Percentiles rank a stretch among this genome's conserved stretches.
Evolutionary conservation across 176 grass and related monocot species (phyloP).

Genomic region (Stipa capillata): DNA sequence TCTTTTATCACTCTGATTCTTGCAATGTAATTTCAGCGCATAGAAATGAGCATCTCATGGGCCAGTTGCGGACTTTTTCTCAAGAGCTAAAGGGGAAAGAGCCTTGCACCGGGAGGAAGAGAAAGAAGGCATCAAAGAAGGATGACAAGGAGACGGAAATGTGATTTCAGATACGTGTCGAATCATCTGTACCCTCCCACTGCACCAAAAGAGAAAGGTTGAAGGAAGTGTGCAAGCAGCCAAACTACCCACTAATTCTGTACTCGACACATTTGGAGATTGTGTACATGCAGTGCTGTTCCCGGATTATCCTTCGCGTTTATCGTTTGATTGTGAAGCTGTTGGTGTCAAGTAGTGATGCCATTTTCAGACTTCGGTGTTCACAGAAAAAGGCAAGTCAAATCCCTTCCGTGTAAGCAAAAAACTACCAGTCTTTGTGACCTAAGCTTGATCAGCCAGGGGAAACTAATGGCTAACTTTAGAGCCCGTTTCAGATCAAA

Average conservation of each 20-base stretch:
- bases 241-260: background rate
- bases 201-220: background rate
- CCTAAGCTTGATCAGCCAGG: background rate
- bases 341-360: too few species aligned
- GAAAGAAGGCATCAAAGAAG: slow-evolving; percentile 58
- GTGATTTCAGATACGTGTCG: background rate
- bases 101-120: slow-evolving; percentile 57
- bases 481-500: background rate
- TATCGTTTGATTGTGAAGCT: background rate
- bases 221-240: background rate
- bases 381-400: background rate
- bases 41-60: slow-evolving; percentile 74
- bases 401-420: background rate
- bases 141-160: slow-evolving; percentile 20
- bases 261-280: background rate
- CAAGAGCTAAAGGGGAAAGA: slow-evolving; percentile 70
- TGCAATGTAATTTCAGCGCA: slow-evolving; percentile 47
- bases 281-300: background rate
- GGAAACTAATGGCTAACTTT: background rate
- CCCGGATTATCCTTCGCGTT: background rate
- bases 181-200: background rate
- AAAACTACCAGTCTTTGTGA: background rate
- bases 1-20: background rate
- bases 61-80: slow-evolving; percentile 52
- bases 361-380: too few species aligned